phyloP scores from a whole-genome alignment of 495 filamentous ascomycete species.

The Pyrenula massariospora region DNA sequence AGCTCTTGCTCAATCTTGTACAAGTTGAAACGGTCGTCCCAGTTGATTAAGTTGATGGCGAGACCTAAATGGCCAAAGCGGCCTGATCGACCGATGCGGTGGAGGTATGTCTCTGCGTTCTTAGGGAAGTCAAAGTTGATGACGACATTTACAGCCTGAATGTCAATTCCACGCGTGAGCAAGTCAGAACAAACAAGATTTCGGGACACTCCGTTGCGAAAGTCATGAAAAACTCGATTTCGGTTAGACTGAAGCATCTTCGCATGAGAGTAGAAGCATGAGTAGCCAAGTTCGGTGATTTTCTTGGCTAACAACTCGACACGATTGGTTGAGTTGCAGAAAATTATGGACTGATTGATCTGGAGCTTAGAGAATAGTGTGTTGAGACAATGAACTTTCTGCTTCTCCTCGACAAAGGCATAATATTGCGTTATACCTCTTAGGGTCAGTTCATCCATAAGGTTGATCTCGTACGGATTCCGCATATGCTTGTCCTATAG shows the following conservation, averaged over 20 bases:
- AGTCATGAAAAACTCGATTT: slow-evolving; percentile 98
- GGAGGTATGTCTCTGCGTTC: slow-evolving; percentile 97
- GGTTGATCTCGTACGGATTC: slow-evolving; percentile 93
- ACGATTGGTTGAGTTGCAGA: slow-evolving; percentile 98
- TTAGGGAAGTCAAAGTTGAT: slow-evolving; percentile 99
- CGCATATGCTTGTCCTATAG: slow-evolving; percentile 83
- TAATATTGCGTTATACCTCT: slow-evolving; percentile 99
- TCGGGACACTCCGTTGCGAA: slow-evolving; percentile 92
- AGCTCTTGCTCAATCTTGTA: slow-evolving; percentile 98
- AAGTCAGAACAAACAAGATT: slow-evolving; percentile 98
- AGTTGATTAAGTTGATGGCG: slow-evolving; percentile 98
- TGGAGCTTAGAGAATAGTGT: slow-evolving; percentile 97
- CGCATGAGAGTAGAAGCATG: slow-evolving; percentile 98
- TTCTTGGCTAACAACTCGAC: slow-evolving; percentile 97
- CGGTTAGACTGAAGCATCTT: slow-evolving; percentile 96
- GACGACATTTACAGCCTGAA: slow-evolving; percentile 98
- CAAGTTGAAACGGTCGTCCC: slow-evolving; percentile 97
- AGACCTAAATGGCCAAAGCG: slow-evolving; percentile 95
- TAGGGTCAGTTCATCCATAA: slow-evolving; percentile 98
- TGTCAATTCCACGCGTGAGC: slow-evolving; percentile 96
- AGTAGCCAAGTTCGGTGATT: slow-evolving; percentile 97
- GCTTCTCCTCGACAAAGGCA: slow-evolving; percentile 97
- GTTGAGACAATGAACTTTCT: slow-evolving; percentile 98
- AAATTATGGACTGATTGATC: slow-evolving; percentile 99
- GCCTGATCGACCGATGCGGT: slow-evolving; percentile 94